Conservation (phyloP, 192 early-diverging fungal species). For the Umbelopsis isabellina region DNA sequence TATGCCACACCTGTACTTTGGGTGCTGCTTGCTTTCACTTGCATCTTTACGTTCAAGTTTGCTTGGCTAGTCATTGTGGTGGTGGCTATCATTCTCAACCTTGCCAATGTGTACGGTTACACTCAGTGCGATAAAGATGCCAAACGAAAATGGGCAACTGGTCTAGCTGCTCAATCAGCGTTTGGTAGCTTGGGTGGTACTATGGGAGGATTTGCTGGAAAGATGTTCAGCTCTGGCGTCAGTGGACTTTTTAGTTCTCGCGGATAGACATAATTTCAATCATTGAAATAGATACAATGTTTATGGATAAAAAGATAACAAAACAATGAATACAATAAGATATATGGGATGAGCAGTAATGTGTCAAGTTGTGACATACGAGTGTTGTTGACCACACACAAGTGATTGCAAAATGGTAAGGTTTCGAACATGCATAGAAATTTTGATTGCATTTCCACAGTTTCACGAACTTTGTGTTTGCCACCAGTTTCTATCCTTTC, state of each 20-base stretch:
- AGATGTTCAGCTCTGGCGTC: conserved; percentile 36
- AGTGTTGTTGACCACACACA: too few species aligned
- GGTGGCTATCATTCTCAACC: conserved; percentile 83
- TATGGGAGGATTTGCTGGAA: conserved; percentile 40
- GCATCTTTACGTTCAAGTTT: conserved; percentile 67
- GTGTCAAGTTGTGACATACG: too few species aligned
- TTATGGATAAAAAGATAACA: too few species aligned
- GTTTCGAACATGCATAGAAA: too few species aligned
- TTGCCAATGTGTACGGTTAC: conserved; percentile 94
- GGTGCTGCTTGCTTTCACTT: conserved; percentile 78
- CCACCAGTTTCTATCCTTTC: too few species aligned
- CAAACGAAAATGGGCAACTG: conserved; percentile 72
- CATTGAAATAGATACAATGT: not conserved
- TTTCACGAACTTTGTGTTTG: too few species aligned
- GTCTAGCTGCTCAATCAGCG: conserved; percentile 57
- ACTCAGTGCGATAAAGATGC: conserved; percentile 95
- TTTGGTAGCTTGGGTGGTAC: conserved; percentile 56
- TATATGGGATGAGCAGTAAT: too few species aligned
- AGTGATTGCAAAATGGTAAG: too few species aligned
- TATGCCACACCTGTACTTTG: conserved; percentile 87
- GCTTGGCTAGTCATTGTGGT: conserved; percentile 87
- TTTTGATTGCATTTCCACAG: too few species aligned
- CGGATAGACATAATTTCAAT: not conserved
- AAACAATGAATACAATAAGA: too few species aligned
- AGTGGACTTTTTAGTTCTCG: conserved; percentile 31